A percentile compares a stretch with the other conserved stretches of the same genome.
phyloP scores from a whole-genome alignment of 371 early-diverging fungal species.

The Funneliformis caledonium region DNA sequence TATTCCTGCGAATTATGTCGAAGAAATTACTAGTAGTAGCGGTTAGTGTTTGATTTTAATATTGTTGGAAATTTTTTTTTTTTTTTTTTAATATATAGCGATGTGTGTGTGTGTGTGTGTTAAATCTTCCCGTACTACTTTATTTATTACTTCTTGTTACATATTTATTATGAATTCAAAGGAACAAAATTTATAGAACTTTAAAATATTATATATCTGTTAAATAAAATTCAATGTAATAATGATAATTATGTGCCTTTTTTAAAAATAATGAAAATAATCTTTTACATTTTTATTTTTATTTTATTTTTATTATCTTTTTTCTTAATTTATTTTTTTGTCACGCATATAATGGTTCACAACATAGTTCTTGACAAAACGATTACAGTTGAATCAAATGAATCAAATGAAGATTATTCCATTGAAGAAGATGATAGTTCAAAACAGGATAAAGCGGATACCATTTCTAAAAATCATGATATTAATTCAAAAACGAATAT shows the following conservation, averaged over 20 bases:
- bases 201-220: neutral
- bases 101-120: neutral
- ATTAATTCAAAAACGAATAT: neutral
- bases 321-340: neutral
- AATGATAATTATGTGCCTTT: slow-evolving; percentile 7
- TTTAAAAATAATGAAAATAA: slow-evolving; percentile 31
- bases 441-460: neutral
- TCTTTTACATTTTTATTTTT: slow-evolving; percentile 19
- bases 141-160: neutral
- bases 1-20: slow-evolving; percentile 63
- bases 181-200: neutral
- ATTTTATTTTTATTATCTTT: neutral
- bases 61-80: neutral
- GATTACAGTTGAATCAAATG: neutral
- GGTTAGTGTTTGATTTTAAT: slow-evolving; percentile 42
- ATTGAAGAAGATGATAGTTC: neutral
- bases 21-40: slow-evolving; percentile 41
- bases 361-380: slow-evolving; percentile 11
- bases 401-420: neutral
- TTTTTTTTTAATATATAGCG: neutral
- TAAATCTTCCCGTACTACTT: neutral
- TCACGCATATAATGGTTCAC: neutral
- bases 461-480: neutral
- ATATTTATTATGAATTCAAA: neutral
- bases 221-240: slow-evolving; percentile 31